phyloP scores from a whole-genome alignment of 202 grass and related monocot genomes.

The Cymbopogon flexuosus region DNA sequence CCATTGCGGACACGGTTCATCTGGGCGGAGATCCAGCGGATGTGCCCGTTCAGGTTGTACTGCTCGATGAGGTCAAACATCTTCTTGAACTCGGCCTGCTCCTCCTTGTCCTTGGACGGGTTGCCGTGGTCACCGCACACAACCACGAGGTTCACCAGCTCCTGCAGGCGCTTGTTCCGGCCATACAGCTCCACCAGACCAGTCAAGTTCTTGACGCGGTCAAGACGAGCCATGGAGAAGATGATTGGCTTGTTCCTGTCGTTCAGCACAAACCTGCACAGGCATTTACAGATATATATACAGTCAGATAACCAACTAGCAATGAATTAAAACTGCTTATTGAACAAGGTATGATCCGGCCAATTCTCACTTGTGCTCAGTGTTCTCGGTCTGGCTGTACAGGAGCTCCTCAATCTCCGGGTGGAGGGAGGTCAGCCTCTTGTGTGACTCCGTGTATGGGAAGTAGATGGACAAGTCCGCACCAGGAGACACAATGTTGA shows the following conservation, averaged over 20 bases:
- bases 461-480: conserved; percentile 96
- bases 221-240: conserved; percentile 97
- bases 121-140: conserved; percentile 93
- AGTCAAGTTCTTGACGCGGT: conserved; percentile 92
- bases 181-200: conserved; percentile 89
- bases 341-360: not conserved
- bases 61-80: conserved; percentile 87
- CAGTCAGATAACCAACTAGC: not conserved
- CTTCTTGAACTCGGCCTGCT: conserved; percentile 96
- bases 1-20: conserved; percentile 98
- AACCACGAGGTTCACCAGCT: conserved; percentile 91
- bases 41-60: conserved; percentile 70
- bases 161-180: conserved; percentile 62
- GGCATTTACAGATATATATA: not conserved
- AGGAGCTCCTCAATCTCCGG: conserved; percentile 92
- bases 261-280: conserved; percentile 70
- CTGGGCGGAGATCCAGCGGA: conserved; percentile 97
- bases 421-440: conserved; percentile 90
- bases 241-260: conserved; percentile 90
- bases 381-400: conserved; percentile 63
- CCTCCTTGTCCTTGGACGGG: conserved; percentile 84
- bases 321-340: no score
- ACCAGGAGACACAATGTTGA: conserved; percentile 97
- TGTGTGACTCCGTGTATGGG: conserved; percentile 61
- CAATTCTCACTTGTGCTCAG: conserved; percentile 71